These are phyloP conservation scores for Ceratobasidium papillatum DNA, from an alignment of 1,284 basidiomycete genomes.

Conservation along the genomic window DNA sequence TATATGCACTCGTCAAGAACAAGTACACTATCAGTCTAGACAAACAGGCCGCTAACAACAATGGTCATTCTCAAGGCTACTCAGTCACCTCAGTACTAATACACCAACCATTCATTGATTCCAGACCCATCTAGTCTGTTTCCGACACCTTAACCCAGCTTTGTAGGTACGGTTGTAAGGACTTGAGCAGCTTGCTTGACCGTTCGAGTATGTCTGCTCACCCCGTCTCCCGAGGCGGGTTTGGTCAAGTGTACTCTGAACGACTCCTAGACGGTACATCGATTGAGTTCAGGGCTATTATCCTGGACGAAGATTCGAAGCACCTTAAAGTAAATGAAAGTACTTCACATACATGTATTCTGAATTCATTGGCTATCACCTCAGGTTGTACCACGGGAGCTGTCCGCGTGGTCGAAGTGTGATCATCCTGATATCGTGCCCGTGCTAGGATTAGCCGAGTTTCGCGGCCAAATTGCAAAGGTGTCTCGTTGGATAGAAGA, in stretches of 20 bases:
- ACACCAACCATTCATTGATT: too few species aligned
- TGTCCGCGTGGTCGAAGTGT: conserved; percentile 19
- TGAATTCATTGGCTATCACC: not conserved
- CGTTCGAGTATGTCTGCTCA: not conserved
- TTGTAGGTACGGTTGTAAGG: not conserved
- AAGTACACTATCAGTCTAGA: too few species aligned
- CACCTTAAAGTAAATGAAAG: not conserved
- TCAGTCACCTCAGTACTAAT: too few species aligned
- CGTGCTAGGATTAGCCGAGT: not conserved
- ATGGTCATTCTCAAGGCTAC: too few species aligned
- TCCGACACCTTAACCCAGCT: not conserved
- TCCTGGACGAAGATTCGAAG: not conserved
- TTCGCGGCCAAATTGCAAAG: not conserved
- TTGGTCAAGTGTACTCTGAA: conserved; percentile 3
- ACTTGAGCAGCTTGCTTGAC: not conserved
- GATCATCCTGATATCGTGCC: not conserved
- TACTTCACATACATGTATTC: not conserved
- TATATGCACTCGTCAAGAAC: too few species aligned
- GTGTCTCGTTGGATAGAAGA: conserved; percentile 9
- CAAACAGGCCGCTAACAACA: too few species aligned
- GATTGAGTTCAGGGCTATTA: not conserved
- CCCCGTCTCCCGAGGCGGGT: conserved; percentile 1
- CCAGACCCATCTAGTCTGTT: too few species aligned
- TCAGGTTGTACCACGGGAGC: not conserved
- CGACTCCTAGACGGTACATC: not conserved